Evolutionary conservation across 345 rosid species (phyloP), one percentile per base, ranked within the genome.

Genomic region (Arabidopsis arenosa): DNA sequence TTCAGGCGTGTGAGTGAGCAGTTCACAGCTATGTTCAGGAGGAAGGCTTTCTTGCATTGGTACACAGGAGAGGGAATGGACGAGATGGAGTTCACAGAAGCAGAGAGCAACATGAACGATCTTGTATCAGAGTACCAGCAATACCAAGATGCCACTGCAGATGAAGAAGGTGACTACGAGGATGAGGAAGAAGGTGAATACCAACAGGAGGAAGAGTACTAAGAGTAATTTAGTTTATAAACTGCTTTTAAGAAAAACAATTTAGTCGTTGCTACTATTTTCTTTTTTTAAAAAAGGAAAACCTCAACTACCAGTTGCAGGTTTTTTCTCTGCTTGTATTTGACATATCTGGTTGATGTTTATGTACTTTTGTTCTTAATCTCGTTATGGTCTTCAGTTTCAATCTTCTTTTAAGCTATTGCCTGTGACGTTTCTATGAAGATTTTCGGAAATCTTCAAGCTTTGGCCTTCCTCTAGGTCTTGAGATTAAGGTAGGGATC

Each of bases 111-210:
- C 61, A 43, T 61, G 68, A 73, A 73, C 12, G 77, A 88, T 63
- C 67, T 86, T 52, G 87, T 86, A 0, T 84, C 69, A 35, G 76
- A 59, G 69, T 72, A 60, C 7, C 61, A 72, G 45, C 76, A 72
- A 41, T 72, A 60, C 59, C 76, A 72, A 11, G 76, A 72, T 2
- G 67, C 66, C 1, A 61, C 68, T 26, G 66, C 58, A 0, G 66
- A 72, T 10, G 76, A 58, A 12, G 76, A 59, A 72, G 76, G 76
- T 33, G 76, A 72, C 47, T 72, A 72, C 17, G 76, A 72, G 30
- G 69, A 72, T 6, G 76, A 72, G 40, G 76, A 60, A 26, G 76
- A 62, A 55, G 73, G 28, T 9, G 53, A 54, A 9, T 54, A 68
- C 52, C 63, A 68, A 41, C 63, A 8, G 44, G 82, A 75, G 80